Evolutionary conservation across 352 stramenopile genomes (phyloP).

Genomic region (Pythium vanterpoolii): DNA sequence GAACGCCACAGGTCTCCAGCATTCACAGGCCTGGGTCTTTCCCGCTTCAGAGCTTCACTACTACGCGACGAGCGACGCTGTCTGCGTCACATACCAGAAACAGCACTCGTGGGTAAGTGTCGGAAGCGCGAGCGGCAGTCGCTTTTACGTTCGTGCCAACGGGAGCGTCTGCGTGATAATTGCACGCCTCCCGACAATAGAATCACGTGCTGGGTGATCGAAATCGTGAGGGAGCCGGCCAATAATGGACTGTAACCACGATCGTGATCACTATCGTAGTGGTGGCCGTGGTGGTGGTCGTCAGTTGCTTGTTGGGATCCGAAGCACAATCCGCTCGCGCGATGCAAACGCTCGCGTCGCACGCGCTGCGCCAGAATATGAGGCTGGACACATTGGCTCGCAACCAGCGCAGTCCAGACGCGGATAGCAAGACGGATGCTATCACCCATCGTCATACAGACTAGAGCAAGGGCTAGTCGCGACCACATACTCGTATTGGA

Average conservation of each 20-base stretch:
- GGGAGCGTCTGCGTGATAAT: conserved; percentile 15
- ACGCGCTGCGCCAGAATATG: too few relatives aligned
- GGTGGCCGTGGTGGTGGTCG: neutral
- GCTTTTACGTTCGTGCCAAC: conserved; percentile 12
- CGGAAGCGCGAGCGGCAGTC: neutral
- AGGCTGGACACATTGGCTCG: too few relatives aligned
- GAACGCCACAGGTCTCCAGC: neutral
- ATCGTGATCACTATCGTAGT: neutral
- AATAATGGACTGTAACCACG: too few relatives aligned
- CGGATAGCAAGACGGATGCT: too few relatives aligned
- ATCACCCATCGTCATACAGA: too few relatives aligned
- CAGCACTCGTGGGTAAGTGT: neutral
- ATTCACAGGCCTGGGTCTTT: conserved; percentile 1
- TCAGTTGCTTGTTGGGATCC: neutral
- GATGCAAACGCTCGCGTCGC: neutral
- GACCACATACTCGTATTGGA: too few relatives aligned
- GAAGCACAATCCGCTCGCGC: neutral
- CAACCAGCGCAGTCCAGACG: too few relatives aligned
- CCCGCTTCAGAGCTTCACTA: neutral
- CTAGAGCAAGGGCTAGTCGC: too few relatives aligned
- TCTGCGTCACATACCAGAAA: neutral
- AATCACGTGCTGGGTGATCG: neutral
- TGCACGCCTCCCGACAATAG: neutral
- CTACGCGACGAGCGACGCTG: conserved; percentile 1
- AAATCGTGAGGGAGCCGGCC: too few relatives aligned